phyloP scores from a whole-genome alignment of 371 early-diverging fungal genomes.

The Mucor velutinosus region DNA sequence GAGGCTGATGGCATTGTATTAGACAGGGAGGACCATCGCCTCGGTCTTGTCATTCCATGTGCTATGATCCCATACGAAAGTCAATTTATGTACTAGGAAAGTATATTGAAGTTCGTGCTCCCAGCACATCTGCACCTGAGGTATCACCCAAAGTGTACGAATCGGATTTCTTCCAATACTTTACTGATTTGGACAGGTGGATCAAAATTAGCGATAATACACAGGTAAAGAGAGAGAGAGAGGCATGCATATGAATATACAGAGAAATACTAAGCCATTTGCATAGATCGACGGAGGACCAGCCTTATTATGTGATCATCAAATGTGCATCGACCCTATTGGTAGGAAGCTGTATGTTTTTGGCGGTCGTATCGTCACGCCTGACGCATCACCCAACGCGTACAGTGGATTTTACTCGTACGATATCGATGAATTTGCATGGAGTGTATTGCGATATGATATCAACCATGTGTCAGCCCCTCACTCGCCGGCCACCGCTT shows the following conservation, averaged over 20 bases:
- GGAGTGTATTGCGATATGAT: conserved; percentile 66
- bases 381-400: conserved; percentile 59
- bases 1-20: background rate
- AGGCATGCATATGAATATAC: background rate
- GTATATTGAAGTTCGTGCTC: conserved; percentile 69
- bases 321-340: conserved; percentile 88
- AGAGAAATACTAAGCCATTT: background rate
- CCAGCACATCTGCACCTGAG: conserved; percentile 46
- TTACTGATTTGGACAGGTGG: conserved; percentile 74
- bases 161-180: conserved; percentile 88
- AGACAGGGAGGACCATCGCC: conserved; percentile 88
- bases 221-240: conserved; percentile 41
- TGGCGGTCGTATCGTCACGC: conserved; percentile 80
- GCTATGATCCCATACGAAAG: conserved; percentile 75
- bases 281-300: conserved; percentile 76
- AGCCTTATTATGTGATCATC: conserved; percentile 90
- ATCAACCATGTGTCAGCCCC: background rate
- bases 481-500: background rate
- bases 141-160: conserved; percentile 48
- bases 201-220: conserved; percentile 75
- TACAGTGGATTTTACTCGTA: conserved; percentile 91
- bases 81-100: conserved; percentile 84
- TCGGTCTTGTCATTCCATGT: conserved; percentile 93
- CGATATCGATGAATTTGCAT: conserved; percentile 60
- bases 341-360: conserved; percentile 80